These are phyloP conservation scores for Penicillium subrubescens DNA, from an alignment of 495 filamentous ascomycete genomes.

Conservation along the genomic window DNA sequence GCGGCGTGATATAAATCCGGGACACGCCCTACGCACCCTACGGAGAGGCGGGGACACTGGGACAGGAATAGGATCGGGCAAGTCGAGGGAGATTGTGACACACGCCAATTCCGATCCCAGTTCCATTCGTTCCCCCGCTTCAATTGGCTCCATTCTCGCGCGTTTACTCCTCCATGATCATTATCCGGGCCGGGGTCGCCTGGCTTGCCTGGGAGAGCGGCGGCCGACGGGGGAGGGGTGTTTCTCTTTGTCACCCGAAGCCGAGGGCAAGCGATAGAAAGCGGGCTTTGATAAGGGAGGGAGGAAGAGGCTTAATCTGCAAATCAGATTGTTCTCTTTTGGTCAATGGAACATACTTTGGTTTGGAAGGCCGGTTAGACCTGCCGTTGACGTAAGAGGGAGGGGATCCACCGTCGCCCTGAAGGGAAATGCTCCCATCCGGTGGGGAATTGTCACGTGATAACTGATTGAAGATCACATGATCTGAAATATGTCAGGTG, in stretches of 20 bases:
- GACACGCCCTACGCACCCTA: conserved; percentile 6
- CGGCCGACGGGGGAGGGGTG: conserved; percentile 4
- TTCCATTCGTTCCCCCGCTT: conserved; percentile 6
- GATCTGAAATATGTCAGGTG: neutral
- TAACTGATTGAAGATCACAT: neutral
- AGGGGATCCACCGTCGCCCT: neutral
- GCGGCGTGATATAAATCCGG: conserved; percentile 12
- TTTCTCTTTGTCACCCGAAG: conserved; percentile 31
- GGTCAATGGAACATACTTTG: neutral
- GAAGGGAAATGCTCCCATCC: neutral
- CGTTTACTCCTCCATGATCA: conserved; percentile 13
- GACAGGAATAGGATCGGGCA: neutral
- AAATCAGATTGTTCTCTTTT: conserved; percentile 2
- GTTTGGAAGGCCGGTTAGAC: conserved; percentile 10
- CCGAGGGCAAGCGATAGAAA: conserved; percentile 35
- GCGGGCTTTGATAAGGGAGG: conserved; percentile 16
- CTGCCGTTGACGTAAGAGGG: conserved; percentile 14
- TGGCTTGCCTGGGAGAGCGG: conserved; percentile 2
- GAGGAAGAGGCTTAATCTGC: neutral
- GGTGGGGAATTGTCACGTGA: neutral
- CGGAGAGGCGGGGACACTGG: neutral
- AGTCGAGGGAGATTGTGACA: neutral
- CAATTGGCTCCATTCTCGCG: neutral
- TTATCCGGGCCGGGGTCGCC: conserved; percentile 25
- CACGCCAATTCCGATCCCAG: conserved; percentile 8